phyloP scores from a whole-genome alignment of 139 green algal genomes.

The Tetradesmus obliquus region DNA sequence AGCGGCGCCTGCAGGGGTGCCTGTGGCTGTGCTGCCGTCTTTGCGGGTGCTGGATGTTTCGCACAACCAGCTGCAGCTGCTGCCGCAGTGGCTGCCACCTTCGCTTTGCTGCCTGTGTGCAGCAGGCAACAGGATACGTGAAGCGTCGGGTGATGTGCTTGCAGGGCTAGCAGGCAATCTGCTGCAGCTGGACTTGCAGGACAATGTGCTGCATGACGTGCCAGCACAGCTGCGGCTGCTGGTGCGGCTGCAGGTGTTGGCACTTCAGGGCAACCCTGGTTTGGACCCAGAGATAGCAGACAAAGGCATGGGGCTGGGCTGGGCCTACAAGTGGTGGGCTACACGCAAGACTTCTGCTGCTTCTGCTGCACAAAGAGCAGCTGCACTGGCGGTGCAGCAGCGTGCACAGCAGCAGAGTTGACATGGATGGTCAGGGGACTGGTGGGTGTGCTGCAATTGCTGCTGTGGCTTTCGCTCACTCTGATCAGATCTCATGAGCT shows the following conservation, averaged over 20 bases:
- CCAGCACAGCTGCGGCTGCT: not conserved
- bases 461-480: too few relatives aligned
- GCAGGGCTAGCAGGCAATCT: not conserved
- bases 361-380: not conserved
- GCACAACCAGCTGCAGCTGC: constrained; percentile 25
- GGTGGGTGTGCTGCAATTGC: too few relatives aligned
- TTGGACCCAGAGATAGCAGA: not conserved
- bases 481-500: too few relatives aligned
- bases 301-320: not conserved
- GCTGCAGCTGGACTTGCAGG: constrained; percentile 19
- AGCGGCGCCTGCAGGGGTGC: not conserved
- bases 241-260: constrained; percentile 1
- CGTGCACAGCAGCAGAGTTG: too few relatives aligned
- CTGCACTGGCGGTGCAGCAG: not conserved
- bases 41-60: constrained; percentile 9
- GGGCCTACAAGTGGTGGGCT: constrained; percentile 13
- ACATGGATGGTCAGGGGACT: too few relatives aligned
- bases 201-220: constrained; percentile 12
- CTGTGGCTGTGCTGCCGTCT: not conserved
- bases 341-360: constrained; percentile 1
- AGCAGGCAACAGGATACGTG: not conserved
- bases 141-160: not conserved
- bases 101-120: not conserved
- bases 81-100: constrained; percentile 10
- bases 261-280: constrained; percentile 25